Percentiles rank a stretch among this genome's conserved stretches.
Conservation (phyloP, 139 green algal genomes). For the Coccomyxa sp. region DNA sequence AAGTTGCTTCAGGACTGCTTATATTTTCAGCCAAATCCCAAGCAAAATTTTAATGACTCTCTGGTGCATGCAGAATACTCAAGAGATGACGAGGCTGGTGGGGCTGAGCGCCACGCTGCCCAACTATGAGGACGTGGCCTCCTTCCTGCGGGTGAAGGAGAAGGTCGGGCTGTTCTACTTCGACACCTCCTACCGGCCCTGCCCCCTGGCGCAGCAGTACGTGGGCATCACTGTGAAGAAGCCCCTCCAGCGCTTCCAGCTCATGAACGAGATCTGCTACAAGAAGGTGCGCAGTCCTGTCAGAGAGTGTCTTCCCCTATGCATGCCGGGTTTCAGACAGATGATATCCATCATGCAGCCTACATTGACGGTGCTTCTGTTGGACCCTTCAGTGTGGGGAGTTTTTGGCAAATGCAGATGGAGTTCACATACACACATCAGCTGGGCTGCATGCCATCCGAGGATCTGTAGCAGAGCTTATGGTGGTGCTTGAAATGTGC, state of each 20-base stretch:
- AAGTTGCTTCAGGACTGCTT: too few relatives aligned
- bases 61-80: slow-evolving; percentile 72
- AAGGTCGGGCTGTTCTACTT: slow-evolving; percentile 96
- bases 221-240: slow-evolving; percentile 95
- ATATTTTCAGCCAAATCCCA: too few relatives aligned
- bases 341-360: too few relatives aligned
- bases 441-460: background rate
- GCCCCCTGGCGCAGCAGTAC: slow-evolving; percentile 95
- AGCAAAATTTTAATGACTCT: background rate
- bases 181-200: slow-evolving; percentile 92
- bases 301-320: background rate
- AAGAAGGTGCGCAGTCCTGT: slow-evolving; percentile 66
- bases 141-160: slow-evolving; percentile 88
- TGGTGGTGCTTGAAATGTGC: background rate
- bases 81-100: slow-evolving; percentile 93
- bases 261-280: slow-evolving; percentile 99
- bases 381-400: background rate
- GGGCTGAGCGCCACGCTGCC: slow-evolving; percentile 94
- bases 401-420: background rate
- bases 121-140: slow-evolving; percentile 95
- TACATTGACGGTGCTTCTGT: background rate
- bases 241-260: slow-evolving; percentile 97
- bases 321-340: too few relatives aligned
- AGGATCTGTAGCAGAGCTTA: background rate
- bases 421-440: too few relatives aligned